Conservation (phyloP, 176 grass and related monocot species). For the Hordeum vulgare region DNA sequence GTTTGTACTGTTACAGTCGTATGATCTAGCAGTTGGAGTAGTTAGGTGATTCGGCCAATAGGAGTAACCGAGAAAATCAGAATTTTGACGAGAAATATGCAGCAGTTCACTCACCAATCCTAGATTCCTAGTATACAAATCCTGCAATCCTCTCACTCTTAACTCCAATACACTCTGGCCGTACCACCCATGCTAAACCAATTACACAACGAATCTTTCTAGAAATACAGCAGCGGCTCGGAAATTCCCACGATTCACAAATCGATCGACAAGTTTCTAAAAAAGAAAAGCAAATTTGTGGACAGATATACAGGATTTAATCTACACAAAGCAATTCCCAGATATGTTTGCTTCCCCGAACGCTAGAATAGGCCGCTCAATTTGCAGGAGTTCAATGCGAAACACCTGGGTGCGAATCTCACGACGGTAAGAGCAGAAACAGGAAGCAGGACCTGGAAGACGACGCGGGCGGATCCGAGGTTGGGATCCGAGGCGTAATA, state of each 20-base stretch:
- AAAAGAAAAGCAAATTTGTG: not conserved
- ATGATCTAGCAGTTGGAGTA: not conserved
- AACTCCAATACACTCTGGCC: not conserved
- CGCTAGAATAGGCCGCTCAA: not conserved
- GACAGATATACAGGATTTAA: not conserved
- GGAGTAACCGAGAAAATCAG: not conserved
- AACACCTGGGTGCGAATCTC: not conserved
- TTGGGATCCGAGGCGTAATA: slow-evolving; percentile 47
- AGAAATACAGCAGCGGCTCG: not conserved
- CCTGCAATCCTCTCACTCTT: not conserved
- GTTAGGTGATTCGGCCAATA: not conserved
- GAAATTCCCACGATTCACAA: not conserved
- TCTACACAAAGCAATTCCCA: too few species aligned
- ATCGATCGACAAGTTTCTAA: too few species aligned
- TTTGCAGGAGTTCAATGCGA: not conserved
- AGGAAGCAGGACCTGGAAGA: slow-evolving; percentile 66
- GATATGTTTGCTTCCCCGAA: not conserved
- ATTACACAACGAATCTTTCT: not conserved
- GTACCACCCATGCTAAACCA: not conserved
- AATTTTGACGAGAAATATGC: not conserved
- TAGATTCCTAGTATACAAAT: not conserved
- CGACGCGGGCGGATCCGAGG: slow-evolving; percentile 78
- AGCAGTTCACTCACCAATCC: not conserved
- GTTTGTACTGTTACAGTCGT: not conserved
- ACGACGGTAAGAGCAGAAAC: not conserved